These are phyloP conservation scores for Fraxinus nigra DNA, from an alignment of 305 asterid species.

Conservation along the genomic window DNA sequence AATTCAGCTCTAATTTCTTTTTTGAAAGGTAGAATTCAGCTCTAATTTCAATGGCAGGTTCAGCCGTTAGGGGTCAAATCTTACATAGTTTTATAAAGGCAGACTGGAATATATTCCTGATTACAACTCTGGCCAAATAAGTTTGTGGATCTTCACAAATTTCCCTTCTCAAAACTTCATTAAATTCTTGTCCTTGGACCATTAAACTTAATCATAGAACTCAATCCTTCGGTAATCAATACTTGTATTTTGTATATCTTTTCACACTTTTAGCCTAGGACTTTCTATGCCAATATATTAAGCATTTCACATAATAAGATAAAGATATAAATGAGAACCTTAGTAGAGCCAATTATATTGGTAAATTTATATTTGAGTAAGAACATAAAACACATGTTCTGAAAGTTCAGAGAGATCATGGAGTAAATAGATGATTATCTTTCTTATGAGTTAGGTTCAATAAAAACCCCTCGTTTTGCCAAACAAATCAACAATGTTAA, in stretches of 20 bases:
- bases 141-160: background rate
- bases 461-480: background rate
- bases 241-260: background rate
- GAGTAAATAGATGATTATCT: background rate
- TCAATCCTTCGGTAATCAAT: background rate
- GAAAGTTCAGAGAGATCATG: background rate
- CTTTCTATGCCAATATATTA: background rate
- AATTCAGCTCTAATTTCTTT: background rate
- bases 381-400: background rate
- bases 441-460: background rate
- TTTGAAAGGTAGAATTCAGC: too few relatives aligned
- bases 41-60: background rate
- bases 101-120: background rate
- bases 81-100: background rate
- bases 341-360: background rate
- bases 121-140: background rate
- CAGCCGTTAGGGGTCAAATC: background rate
- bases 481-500: background rate
- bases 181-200: background rate
- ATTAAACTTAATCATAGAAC: background rate
- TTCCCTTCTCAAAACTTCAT: background rate
- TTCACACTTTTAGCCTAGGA: background rate
- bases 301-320: background rate
- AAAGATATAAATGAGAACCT: background rate
- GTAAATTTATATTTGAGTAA: background rate